Percentiles rank a stretch among this genome's conserved stretches.
Evolutionary conservation across 441 rosid genomes (phyloP).

Genomic region (Melastoma candidum): DNA sequence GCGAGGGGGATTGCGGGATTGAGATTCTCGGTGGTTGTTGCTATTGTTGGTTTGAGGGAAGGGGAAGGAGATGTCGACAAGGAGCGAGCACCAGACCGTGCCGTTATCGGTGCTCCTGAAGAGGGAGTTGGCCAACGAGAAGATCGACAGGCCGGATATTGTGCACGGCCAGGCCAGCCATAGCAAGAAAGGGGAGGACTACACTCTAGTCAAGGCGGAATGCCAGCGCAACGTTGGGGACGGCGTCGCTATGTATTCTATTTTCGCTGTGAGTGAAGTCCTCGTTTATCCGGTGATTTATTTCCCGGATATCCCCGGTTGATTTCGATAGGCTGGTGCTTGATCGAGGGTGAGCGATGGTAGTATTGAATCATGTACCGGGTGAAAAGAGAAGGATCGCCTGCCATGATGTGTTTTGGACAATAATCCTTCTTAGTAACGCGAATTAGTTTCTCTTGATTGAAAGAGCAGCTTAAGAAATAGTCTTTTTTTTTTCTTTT

Average conservation of each 20-base stretch:
- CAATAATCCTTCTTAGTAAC: too few species aligned
- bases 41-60: not conserved
- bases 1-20: not conserved
- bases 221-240: slow-evolving; percentile 79
- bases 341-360: too few species aligned
- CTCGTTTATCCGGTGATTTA: not conserved
- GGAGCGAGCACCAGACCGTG: slow-evolving; percentile 74
- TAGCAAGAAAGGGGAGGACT: slow-evolving; percentile 99
- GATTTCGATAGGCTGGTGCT: too few species aligned
- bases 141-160: slow-evolving; percentile 70
- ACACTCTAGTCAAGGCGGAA: slow-evolving; percentile 62
- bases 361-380: too few species aligned
- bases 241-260: slow-evolving; percentile 71
- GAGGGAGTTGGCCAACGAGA: slow-evolving; percentile 83
- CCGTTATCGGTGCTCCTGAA: slow-evolving; percentile 83
- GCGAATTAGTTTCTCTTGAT: too few species aligned
- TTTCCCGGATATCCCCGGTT: too few species aligned
- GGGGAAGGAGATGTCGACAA: slow-evolving; percentile 32
- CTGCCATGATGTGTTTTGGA: too few species aligned
- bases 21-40: slow-evolving; percentile 2
- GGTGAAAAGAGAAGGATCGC: too few species aligned
- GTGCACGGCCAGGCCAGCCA: slow-evolving; percentile 71
- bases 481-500: too few species aligned
- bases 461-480: too few species aligned
- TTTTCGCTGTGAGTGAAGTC: slow-evolving; percentile 55